Percentiles rank a stretch among this genome's conserved stretches.
Evolutionary conservation across 306 rosid genomes (phyloP).

Genomic region (Pyrus communis): DNA sequence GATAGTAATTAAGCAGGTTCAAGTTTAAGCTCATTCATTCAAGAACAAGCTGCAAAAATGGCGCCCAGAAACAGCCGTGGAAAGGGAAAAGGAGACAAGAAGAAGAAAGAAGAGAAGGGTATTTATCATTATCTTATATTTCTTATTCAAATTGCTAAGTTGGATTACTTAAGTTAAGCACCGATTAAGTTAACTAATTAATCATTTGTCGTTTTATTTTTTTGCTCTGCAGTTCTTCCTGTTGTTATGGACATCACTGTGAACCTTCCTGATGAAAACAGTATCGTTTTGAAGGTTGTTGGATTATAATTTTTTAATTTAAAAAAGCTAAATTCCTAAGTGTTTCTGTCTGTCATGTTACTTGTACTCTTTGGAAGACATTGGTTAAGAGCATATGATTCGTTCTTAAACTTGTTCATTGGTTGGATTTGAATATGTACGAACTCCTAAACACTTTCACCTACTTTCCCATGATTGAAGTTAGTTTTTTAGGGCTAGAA

Average conservation of each 20-base stretch:
- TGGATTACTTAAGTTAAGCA: background rate
- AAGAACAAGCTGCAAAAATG: constrained; percentile 36
- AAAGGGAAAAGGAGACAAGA: constrained; percentile 78
- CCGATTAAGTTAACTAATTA: background rate
- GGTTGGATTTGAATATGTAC: background rate
- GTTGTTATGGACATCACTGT: constrained; percentile 74
- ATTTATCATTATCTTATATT: background rate
- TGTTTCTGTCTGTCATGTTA: background rate
- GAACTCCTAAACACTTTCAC: background rate
- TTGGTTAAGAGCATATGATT: background rate
- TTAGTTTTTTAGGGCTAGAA: background rate
- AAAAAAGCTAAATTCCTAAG: background rate
- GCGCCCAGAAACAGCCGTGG: constrained; percentile 87
- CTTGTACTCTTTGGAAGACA: background rate
- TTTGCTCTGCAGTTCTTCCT: constrained; percentile 73
- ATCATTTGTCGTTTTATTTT: background rate
- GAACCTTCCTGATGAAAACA: constrained; percentile 73
- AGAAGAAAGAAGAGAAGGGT: constrained; percentile 94
- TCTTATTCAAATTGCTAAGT: background rate
- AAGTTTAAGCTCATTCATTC: constrained; percentile 15
- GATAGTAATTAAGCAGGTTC: constrained; percentile 7
- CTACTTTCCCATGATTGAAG: background rate
- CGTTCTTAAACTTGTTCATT: constrained; percentile 10
- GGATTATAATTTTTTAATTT: background rate
- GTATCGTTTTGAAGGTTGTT: constrained; percentile 64